phyloP scores from a whole-genome alignment of 1,284 basidiomycete genomes.

The Melampsora occidentalis region DNA sequence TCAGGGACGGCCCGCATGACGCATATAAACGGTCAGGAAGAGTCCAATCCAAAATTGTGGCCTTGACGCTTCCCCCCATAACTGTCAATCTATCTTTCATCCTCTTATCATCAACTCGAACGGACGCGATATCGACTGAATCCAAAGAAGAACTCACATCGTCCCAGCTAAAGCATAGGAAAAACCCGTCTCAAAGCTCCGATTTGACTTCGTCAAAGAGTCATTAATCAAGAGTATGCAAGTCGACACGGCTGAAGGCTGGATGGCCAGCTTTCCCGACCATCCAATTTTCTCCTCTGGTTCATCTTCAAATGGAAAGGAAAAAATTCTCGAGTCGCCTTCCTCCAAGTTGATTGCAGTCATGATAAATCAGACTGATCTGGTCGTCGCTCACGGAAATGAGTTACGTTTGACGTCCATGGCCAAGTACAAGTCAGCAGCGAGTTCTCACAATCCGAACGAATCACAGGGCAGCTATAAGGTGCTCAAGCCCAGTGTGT shows the following conservation, averaged over 20 bases:
- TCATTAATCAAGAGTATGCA: neutral
- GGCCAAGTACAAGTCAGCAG: conserved; percentile 3
- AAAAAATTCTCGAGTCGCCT: neutral
- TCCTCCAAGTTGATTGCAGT: neutral
- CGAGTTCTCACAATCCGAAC: neutral
- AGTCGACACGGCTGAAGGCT: conserved; percentile 9
- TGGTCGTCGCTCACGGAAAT: neutral
- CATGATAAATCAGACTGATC: conserved; percentile 7
- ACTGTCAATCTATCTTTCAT: no score
- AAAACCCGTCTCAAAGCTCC: no score
- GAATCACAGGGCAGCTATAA: neutral
- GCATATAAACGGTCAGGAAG: no score
- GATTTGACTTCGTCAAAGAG: no score
- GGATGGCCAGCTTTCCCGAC: conserved; percentile 6
- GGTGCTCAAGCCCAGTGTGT: conserved; percentile 3
- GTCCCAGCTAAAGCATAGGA: no score
- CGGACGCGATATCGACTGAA: no score
- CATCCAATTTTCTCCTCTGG: conserved; percentile 1
- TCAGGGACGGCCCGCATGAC: no score
- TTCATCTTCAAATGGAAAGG: neutral
- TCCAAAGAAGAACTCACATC: no score
- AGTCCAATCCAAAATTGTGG: no score
- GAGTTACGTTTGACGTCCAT: conserved; percentile 28
- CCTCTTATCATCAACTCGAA: no score
- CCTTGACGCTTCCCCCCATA: no score